Evolutionary conservation across 305 asterid species (phyloP).

Genomic region (Solanum hybrid): DNA sequence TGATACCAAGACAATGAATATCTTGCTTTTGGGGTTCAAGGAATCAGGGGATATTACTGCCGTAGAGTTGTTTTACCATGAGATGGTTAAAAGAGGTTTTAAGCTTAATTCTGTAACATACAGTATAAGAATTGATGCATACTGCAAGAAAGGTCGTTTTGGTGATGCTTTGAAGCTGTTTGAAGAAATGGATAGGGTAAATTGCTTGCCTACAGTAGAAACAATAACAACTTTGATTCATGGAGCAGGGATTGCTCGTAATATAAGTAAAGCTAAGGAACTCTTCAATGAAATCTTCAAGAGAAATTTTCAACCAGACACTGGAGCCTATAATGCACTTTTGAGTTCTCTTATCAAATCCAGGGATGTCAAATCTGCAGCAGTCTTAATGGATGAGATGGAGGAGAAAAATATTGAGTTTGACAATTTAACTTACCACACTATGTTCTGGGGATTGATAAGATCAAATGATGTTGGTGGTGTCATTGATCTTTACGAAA

Average conservation of each 20-base stretch:
- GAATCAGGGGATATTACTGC: slow-evolving; percentile 78
- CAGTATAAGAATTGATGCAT: slow-evolving; percentile 63
- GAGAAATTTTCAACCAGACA: slow-evolving; percentile 50
- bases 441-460: slow-evolving; percentile 65
- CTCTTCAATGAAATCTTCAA: slow-evolving; percentile 43
- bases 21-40: slow-evolving; percentile 83
- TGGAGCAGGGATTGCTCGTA: slow-evolving; percentile 84
- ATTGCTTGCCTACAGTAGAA: slow-evolving; percentile 49
- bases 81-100: slow-evolving; percentile 86
- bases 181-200: slow-evolving; percentile 62
- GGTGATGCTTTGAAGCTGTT: slow-evolving; percentile 72
- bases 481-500: slow-evolving; percentile 42
- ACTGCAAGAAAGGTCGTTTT: slow-evolving; percentile 63
- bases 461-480: slow-evolving; percentile 41
- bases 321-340: slow-evolving; percentile 72
- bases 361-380: slow-evolving; percentile 51
- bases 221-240: slow-evolving; percentile 82
- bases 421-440: slow-evolving; percentile 70
- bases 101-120: slow-evolving; percentile 62
- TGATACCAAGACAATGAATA: slow-evolving; percentile 79
- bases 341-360: slow-evolving; percentile 55
- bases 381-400: slow-evolving; percentile 60
- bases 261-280: slow-evolving; percentile 47
- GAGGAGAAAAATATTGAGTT: slow-evolving; percentile 36
- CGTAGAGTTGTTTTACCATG: slow-evolving; percentile 83